Evolutionary conservation across 2,329 filamentous ascomycete species (phyloP), one percentile per base, ranked within the genome.

Genomic region (Phaeosphaeriaceae sp.): DNA sequence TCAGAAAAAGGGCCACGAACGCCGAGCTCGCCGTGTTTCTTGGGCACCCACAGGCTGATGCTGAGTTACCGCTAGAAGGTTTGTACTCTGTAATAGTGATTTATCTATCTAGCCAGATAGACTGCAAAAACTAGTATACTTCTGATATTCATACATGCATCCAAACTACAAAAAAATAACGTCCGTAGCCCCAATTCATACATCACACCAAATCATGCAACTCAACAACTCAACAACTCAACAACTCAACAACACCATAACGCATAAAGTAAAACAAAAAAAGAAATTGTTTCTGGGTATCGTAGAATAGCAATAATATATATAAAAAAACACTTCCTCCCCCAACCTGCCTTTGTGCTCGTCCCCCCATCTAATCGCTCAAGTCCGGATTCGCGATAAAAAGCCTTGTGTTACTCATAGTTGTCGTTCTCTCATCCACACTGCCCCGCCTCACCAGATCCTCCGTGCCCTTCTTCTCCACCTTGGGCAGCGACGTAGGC

Each of bases 301-400:
- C 66, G 61, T 60, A 65, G 62, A 63, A 65, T 46, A 49, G 44
- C 23, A 26, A 26, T n/a, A n/a, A n/a, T n/a, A n/a, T 26, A 26
- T 26, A 26, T 52, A 52, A 53, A 26, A 52, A 52, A 53, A 26
- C 23, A 7, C 23, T 11, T 11, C 23, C 2, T 26, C 23, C 23
- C 23, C 7, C 11, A 26, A 8, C 23, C 23, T 26, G 7, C 23
- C 7, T 26, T 26, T 26, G 42, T 42, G 23, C 28, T 1, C 6
- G 39, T 34, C 45, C 38, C 38, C 37, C 40, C 20, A 35, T 33
- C 59, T 63, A 79, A 60, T 80, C 77, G 64, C 76, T 79, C 52
- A 77, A 83, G 73, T 94, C 90, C 15, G 90, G 90, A 73, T 95
- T 95, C 63, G 90, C 90, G 67, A 95, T 92, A 73, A 89, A 94